Percentiles rank a stretch among this genome's conserved stretches.
phyloP scores from a whole-genome alignment of 208 protist genomes.

The Zelonia costaricensis region DNA sequence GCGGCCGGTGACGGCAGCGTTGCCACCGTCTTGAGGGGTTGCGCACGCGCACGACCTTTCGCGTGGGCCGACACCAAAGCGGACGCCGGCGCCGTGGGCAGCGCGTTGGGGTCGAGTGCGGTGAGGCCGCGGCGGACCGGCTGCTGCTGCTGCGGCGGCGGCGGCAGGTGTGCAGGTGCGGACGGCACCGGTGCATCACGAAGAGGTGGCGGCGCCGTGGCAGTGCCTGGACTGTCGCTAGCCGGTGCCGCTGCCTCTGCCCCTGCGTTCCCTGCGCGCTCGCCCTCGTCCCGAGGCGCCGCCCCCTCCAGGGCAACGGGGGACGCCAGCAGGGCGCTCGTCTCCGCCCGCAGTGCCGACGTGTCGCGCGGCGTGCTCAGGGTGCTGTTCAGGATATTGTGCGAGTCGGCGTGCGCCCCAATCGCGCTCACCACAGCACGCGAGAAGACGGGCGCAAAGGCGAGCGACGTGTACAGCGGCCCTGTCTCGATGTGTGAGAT shows the following conservation, averaged over 20 bases:
- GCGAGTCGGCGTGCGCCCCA: conserved; percentile 43
- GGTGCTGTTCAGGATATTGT: conserved; percentile 49
- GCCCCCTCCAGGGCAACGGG: not conserved
- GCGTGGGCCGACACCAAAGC: conserved; percentile 3
- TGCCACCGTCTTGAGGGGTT: not conserved
- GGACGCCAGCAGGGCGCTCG: not conserved
- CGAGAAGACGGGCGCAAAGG: conserved; percentile 71
- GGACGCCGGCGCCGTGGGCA: not conserved
- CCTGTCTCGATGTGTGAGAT: conserved; percentile 69
- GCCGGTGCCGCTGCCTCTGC: not conserved
- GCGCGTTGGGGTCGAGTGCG: conserved; percentile 15
- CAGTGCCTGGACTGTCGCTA: not conserved
- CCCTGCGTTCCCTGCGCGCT: not conserved
- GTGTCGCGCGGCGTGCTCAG: conserved; percentile 23
- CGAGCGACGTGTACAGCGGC: conserved; percentile 74
- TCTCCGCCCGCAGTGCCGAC: conserved; percentile 12
- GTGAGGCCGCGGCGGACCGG: conserved; percentile 17
- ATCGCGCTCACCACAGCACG: conserved; percentile 31
- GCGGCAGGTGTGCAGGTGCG: too few relatives aligned
- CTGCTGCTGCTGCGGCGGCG: not conserved
- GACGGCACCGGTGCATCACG: not conserved
- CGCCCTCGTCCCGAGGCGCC: not conserved
- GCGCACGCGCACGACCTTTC: not conserved
- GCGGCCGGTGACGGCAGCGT: not conserved
- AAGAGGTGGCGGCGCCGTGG: too few relatives aligned